A percentile compares a stretch with the other conserved stretches of the same genome.
phyloP scores from a whole-genome alignment of 2,329 filamentous ascomycete genomes.

The Herpotrichia juniperi region DNA sequence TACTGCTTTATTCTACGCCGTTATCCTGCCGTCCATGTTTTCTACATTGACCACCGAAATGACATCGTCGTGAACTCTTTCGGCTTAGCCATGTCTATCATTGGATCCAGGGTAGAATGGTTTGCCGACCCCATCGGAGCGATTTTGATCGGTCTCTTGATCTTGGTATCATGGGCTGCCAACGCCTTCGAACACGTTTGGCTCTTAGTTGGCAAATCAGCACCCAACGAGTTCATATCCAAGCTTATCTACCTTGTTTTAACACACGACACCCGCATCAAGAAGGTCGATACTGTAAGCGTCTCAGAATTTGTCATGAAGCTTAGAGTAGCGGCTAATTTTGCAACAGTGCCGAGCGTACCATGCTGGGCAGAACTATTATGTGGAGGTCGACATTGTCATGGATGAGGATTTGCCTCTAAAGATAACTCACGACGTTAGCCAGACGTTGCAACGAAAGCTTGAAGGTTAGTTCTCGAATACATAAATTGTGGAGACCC shows the following conservation, averaged over 20 bases:
- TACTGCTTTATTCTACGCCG: conserved; percentile 61
- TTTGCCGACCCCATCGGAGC: conserved; percentile 67
- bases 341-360: conserved; percentile 59
- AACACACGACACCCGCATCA: conserved; percentile 60
- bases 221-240: conserved; percentile 62
- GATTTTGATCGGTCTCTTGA: conserved; percentile 65
- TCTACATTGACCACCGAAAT: conserved; percentile 64
- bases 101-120: conserved; percentile 61
- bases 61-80: conserved; percentile 63
- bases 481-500: background rate
- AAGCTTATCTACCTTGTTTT: conserved; percentile 63
- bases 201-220: conserved; percentile 66
- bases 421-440: conserved; percentile 65
- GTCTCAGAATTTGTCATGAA: conserved; percentile 13
- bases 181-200: conserved; percentile 68
- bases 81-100: conserved; percentile 62
- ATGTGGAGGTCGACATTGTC: conserved; percentile 67
- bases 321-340: conserved; percentile 17
- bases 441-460: conserved; percentile 65
- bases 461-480: conserved; percentile 55
- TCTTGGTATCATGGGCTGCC: conserved; percentile 65
- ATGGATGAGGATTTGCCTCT: conserved; percentile 63
- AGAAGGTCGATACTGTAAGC: conserved; percentile 62
- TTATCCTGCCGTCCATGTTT: conserved; percentile 62
- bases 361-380: conserved; percentile 66